These are phyloP conservation scores for Solanum chmielewskii DNA, from an alignment of 257 asterid genomes.

Conservation along the genomic window DNA sequence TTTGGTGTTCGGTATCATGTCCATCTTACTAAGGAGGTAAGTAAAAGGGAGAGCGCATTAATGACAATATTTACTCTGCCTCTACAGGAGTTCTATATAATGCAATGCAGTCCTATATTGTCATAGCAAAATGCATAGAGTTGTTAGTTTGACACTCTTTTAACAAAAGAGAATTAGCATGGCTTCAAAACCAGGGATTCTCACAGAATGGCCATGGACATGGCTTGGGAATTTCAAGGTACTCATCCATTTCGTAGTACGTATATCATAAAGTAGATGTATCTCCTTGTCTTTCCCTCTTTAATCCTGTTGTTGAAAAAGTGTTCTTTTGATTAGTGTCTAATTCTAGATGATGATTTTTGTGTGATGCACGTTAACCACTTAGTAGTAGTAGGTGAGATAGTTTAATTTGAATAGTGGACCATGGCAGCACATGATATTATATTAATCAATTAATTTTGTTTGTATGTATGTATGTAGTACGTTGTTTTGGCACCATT, in stretches of 20 bases:
- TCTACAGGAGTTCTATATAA: not conserved
- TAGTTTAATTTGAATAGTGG: not conserved
- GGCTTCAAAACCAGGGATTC: conserved; percentile 34
- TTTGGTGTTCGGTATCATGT: no score
- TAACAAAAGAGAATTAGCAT: not conserved
- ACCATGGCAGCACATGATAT: not conserved
- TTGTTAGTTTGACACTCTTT: not conserved
- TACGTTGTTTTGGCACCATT: conserved; percentile 65
- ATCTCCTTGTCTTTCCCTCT: not conserved
- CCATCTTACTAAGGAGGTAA: no score
- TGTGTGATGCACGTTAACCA: not conserved
- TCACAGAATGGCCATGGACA: conserved; percentile 34
- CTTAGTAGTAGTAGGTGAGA: no score
- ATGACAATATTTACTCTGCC: not conserved
- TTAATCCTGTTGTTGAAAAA: not conserved
- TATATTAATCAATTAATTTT: not conserved
- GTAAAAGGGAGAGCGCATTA: not conserved
- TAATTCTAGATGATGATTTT: not conserved
- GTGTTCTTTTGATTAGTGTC: not conserved
- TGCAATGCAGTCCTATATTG: not conserved
- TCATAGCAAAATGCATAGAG: not conserved
- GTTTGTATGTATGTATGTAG: conserved; percentile 19
- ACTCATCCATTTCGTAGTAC: not conserved
- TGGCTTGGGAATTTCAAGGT: conserved; percentile 36
- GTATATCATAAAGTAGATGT: no score